A percentile compares a stretch with the other conserved stretches of the same genome.
These are phyloP conservation scores for Podospora sp. DNA, from an alignment of 495 filamentous ascomycete genomes.

Conservation along the genomic window DNA sequence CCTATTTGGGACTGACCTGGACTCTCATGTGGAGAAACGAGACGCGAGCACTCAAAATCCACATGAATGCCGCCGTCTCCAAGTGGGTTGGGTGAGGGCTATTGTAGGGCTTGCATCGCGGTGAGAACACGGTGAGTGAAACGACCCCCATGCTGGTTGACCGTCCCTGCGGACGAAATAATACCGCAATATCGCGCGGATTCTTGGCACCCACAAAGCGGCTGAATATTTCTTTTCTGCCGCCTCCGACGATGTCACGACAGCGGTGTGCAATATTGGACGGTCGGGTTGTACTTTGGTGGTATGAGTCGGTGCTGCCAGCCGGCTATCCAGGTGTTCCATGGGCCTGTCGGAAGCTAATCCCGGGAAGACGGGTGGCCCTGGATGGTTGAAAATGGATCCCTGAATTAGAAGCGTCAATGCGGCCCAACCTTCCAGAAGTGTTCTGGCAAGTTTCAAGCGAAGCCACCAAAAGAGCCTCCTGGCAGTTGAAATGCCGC, in stretches of 20 bases:
- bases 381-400: slow-evolving; percentile 2
- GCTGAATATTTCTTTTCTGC: background rate
- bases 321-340: background rate
- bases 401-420: slow-evolving; percentile 7
- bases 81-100: too few species aligned
- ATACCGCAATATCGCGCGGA: background rate
- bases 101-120: too few species aligned
- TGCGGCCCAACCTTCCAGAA: slow-evolving; percentile 26
- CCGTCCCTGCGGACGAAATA: background rate
- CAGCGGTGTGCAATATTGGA: background rate
- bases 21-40: background rate
- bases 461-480: background rate
- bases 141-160: background rate
- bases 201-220: background rate
- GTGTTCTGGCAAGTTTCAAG: slow-evolving; percentile 10
- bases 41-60: background rate
- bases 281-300: slow-evolving; percentile 1
- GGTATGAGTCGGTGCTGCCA: slow-evolving; percentile 6
- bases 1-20: background rate
- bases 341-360: slow-evolving; percentile 14
- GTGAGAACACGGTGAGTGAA: too few species aligned
- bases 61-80: background rate
- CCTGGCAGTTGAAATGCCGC: background rate
- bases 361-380: slow-evolving; percentile 24
- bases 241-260: background rate